Evolutionary conservation across 129 eudicot species (phyloP).

Genomic region (Daucus carota): DH1_v3.0 NC_030382.2:51402001-51402500

Average conservation of each 20-base stretch:
- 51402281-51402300: not conserved
- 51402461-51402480: not conserved
- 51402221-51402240: not conserved
- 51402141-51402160: not conserved
- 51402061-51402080: not conserved
- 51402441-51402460: not conserved
- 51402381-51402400: not conserved
- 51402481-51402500: not conserved
- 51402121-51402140: not conserved
- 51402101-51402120: not conserved
- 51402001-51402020: not conserved
- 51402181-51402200: not conserved
- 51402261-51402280: conserved; percentile 4
- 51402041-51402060: not conserved
- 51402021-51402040: not conserved
- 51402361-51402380: not conserved
- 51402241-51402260: not conserved
- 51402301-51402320: not conserved
- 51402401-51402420: not conserved
- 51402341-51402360: not conserved
- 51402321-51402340: not conserved
- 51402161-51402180: not conserved
- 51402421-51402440: not conserved
- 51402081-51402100: not conserved
- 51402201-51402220: not conserved